Evolutionary conservation across 1,139 yeast genomes (phyloP), one percentile per base, ranked within the genome.

Genomic region (Kurtzmaniella quercitrusa): DNA sequence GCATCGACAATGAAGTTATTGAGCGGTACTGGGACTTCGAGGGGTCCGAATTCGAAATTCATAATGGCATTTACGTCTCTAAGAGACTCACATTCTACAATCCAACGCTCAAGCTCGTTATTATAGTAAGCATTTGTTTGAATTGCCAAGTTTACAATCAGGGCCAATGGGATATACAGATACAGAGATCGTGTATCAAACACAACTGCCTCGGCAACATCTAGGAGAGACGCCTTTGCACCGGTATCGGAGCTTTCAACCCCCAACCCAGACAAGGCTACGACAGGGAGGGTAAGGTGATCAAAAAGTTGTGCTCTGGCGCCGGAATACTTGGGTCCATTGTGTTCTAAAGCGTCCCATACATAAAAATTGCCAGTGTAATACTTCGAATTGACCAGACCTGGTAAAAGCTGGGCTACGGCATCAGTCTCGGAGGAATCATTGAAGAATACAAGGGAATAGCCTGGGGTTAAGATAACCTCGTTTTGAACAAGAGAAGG

Each of bases 71-170:
- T 62, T 3, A 63, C 56, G 17, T 51, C 43, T 16, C 50, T 33
- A 2, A 72, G 50, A 19, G 72, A 56, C n/a, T 69, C 62, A 63
- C 96, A 88, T 47, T 77, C 76, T 21, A 85, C 86, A 17, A 85
- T 58, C 95, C 95, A 87, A 19, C 75, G 51, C 18, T 66, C 68
- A 7, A 72, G 55, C 14, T 74, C 73, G 3, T 66, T 57, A 7
- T 78, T 72, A 59, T 79, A 87, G 49, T 73, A 76, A 0, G 95
- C 95, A 54, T 84, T 83, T 19, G 85, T 67, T 63, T 87, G 95
- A 16, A 85, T 69, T 0, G 95, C 93, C 37, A 88, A 62, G 52
- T 79, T 79, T 41, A 86, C 73, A 41, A 87, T 66, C 2, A 79
- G 59, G 39, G 75, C 72, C 42, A 77, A 65, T 0, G 95, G 95